Conservation (phyloP, 805 yeast genomes). For the Brettanomyces naardenensis region DNA sequence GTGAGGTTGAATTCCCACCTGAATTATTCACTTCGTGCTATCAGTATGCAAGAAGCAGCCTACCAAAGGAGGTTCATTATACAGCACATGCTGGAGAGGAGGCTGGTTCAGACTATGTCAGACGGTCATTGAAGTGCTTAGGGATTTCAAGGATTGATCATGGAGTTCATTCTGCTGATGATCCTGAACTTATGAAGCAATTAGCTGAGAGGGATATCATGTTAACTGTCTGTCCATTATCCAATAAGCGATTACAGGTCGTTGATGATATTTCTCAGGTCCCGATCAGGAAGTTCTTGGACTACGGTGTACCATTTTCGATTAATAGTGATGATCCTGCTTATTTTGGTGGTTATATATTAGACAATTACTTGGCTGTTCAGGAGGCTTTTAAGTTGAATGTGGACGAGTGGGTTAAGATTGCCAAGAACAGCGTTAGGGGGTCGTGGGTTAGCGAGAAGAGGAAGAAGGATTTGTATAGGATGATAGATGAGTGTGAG, state of each 20-base stretch:
- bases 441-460: constrained; percentile 67
- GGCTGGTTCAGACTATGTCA: constrained; percentile 67
- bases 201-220: constrained; percentile 48
- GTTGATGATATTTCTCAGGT: constrained; percentile 59
- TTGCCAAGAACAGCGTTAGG: constrained; percentile 57
- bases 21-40: constrained; percentile 60
- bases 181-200: constrained; percentile 43
- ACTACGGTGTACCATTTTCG: constrained; percentile 59
- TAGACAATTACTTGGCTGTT: constrained; percentile 65
- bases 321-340: constrained; percentile 78
- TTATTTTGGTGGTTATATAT: constrained; percentile 77
- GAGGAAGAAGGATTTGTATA: constrained; percentile 41
- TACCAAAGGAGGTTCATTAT: constrained; percentile 44
- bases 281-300: constrained; percentile 57
- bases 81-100: constrained; percentile 92
- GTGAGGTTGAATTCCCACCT: constrained; percentile 77
- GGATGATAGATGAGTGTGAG: constrained; percentile 35
- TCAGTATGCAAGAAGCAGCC: constrained; percentile 34
- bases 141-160: constrained; percentile 72
- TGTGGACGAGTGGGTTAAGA: constrained; percentile 49
- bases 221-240: constrained; percentile 70
- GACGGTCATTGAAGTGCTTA: constrained; percentile 48
- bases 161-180: constrained; percentile 61
- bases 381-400: constrained; percentile 60
- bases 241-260: constrained; percentile 69